Conservation (phyloP, 1,139 yeast genomes). For the Yamadazyma buinensis region DNA sequence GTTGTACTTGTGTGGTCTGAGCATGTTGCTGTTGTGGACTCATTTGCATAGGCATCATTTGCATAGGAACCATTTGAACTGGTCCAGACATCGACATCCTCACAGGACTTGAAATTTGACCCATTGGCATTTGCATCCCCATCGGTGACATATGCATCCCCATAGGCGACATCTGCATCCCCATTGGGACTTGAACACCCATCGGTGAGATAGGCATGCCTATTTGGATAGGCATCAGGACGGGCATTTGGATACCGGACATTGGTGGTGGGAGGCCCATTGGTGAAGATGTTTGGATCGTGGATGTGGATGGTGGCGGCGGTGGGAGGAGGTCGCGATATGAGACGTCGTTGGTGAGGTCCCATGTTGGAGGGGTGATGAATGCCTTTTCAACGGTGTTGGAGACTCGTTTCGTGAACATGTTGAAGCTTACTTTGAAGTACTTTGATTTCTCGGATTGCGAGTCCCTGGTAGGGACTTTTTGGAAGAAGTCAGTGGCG, state of each 20-base stretch:
- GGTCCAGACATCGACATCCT: no score
- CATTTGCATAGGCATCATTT: no score
- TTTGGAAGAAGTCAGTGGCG: constrained; percentile 44
- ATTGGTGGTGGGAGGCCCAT: constrained; percentile 16
- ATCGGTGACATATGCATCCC: neutral
- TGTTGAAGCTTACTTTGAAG: constrained; percentile 52
- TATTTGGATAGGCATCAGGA: no score
- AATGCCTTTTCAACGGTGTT: constrained; percentile 55
- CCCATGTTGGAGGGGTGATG: constrained; percentile 81
- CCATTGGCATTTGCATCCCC: no score
- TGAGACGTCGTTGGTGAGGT: constrained; percentile 52
- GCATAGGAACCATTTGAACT: no score
- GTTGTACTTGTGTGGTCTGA: neutral
- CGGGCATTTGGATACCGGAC: no score
- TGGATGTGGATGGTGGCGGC: constrained; percentile 12
- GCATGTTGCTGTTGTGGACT: no score
- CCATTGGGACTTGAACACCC: constrained; percentile 17
- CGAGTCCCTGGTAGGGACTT: constrained; percentile 44
- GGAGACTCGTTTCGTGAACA: constrained; percentile 39
- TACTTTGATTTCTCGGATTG: constrained; percentile 33
- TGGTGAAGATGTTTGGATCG: no score
- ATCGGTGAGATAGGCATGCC: constrained; percentile 1
- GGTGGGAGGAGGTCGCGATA: constrained; percentile 45
- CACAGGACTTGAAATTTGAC: no score
- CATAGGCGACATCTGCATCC: constrained; percentile 15